Evolutionary conservation across 371 early-diverging fungal species (phyloP).

Genomic region (Edhazardia aedis): DNA sequence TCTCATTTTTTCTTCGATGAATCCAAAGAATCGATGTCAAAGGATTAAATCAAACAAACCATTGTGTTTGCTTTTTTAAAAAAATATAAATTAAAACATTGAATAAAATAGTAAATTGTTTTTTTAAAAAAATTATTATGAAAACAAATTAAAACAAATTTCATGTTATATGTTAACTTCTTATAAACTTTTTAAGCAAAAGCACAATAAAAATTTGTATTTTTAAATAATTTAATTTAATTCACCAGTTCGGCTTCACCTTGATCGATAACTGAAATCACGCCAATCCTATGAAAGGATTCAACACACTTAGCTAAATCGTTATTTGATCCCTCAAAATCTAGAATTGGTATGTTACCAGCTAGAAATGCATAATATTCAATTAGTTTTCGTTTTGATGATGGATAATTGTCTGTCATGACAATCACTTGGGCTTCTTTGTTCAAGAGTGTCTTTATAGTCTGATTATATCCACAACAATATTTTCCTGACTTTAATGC

Average conservation of each 20-base stretch:
- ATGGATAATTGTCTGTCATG: constrained; percentile 41
- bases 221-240: too few relatives aligned
- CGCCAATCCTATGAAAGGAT: constrained; percentile 38
- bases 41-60: too few relatives aligned
- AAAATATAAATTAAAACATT: too few relatives aligned
- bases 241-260: constrained; percentile 45
- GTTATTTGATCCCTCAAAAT: constrained; percentile 45
- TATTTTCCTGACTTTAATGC: constrained; percentile 47
- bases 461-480: constrained; percentile 39
- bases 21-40: too few relatives aligned
- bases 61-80: too few relatives aligned
- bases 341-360: constrained; percentile 40
- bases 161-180: too few relatives aligned
- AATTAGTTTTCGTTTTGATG: constrained; percentile 31
- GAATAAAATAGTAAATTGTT: too few relatives aligned
- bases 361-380: constrained; percentile 46
- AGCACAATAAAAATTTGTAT: too few relatives aligned
- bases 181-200: too few relatives aligned
- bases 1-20: too few relatives aligned
- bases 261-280: constrained; percentile 43
- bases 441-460: constrained; percentile 32
- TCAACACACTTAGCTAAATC: constrained; percentile 37
- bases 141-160: too few relatives aligned
- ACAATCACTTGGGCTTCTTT: constrained; percentile 38
- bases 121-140: too few relatives aligned